Evolutionary conservation across 768 basidiomycete genomes (phyloP).

Genomic region (Chalciporus piperatus): DNA sequence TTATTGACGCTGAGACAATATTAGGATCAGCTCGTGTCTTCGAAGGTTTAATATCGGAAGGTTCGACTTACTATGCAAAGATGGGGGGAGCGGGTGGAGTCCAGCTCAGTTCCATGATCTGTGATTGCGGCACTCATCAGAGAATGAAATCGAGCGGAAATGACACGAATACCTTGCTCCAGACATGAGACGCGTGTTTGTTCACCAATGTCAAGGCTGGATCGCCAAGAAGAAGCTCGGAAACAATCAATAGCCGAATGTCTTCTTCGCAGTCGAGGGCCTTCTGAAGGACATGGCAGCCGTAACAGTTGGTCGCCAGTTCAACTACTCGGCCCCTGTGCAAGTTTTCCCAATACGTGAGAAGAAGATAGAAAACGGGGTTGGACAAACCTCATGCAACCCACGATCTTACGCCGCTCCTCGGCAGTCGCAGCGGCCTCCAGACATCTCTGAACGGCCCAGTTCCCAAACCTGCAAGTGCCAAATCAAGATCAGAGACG

Average conservation of each 20-base stretch:
- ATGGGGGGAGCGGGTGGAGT: constrained; percentile 84
- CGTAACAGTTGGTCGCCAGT: constrained; percentile 85
- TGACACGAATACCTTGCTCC: constrained; percentile 67
- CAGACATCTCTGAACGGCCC: constrained; percentile 86
- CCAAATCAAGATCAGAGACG: constrained; percentile 5
- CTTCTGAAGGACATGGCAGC: constrained; percentile 86
- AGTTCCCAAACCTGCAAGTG: constrained; percentile 75
- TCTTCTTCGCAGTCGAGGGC: constrained; percentile 91
- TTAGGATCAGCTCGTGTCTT: neutral
- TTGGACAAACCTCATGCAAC: constrained; percentile 71
- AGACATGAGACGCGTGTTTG: constrained; percentile 89
- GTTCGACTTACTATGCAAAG: constrained; percentile 67
- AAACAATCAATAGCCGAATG: constrained; percentile 76
- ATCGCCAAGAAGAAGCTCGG: constrained; percentile 79
- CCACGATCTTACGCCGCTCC: constrained; percentile 76
- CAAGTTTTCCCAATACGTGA: neutral
- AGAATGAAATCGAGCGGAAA: neutral
- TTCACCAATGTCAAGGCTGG: constrained; percentile 85
- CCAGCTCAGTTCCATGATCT: constrained; percentile 93
- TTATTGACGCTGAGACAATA: constrained; percentile 66
- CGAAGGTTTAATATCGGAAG: neutral
- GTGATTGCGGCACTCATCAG: constrained; percentile 5
- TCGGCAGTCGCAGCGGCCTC: constrained; percentile 74
- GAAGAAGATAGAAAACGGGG: constrained; percentile 1
- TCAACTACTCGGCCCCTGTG: constrained; percentile 78